Percentiles rank a stretch among this genome's conserved stretches.
These are phyloP conservation scores for Eleusine indica DNA, from an alignment of 176 grass and related monocot species.

Conservation along the genomic window DNA sequence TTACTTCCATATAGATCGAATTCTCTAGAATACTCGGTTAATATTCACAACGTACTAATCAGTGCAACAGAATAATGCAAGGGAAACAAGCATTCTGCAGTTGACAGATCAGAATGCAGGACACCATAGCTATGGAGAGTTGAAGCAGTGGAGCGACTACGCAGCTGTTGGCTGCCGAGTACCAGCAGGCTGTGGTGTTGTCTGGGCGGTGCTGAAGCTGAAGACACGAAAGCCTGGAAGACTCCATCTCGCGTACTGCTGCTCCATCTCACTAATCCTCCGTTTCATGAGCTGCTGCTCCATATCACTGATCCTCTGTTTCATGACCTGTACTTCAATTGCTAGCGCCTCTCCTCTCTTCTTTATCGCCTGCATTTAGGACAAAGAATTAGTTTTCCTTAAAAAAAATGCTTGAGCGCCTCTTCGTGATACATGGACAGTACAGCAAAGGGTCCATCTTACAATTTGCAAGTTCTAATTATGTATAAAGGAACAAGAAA, in stretches of 20 bases:
- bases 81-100: conserved; percentile 23
- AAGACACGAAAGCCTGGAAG: conserved; percentile 43
- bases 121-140: conserved; percentile 15
- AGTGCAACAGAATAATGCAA: conserved; percentile 23
- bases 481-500: not conserved
- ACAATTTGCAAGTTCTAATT: not conserved
- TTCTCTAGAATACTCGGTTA: not conserved
- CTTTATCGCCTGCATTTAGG: conserved; percentile 60
- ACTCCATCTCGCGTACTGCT: conserved; percentile 32
- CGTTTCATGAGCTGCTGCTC: conserved; percentile 59
- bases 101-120: conserved; percentile 11
- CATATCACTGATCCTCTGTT: conserved; percentile 63
- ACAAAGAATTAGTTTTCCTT: conserved; percentile 1
- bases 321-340: conserved; percentile 55
- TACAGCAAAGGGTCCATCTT: not conserved
- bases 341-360: conserved; percentile 60
- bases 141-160: conserved; percentile 33
- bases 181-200: conserved; percentile 17
- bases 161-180: conserved; percentile 27
- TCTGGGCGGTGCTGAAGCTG: conserved; percentile 35
- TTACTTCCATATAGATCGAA: conserved; percentile 5
- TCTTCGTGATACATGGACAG: conserved; percentile 30
- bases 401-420: not conserved
- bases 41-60: conserved; percentile 27
- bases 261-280: conserved; percentile 71